These are phyloP conservation scores for Tulasnella sp. DNA, from an alignment of 768 basidiomycete species.

Conservation along the genomic window DNA sequence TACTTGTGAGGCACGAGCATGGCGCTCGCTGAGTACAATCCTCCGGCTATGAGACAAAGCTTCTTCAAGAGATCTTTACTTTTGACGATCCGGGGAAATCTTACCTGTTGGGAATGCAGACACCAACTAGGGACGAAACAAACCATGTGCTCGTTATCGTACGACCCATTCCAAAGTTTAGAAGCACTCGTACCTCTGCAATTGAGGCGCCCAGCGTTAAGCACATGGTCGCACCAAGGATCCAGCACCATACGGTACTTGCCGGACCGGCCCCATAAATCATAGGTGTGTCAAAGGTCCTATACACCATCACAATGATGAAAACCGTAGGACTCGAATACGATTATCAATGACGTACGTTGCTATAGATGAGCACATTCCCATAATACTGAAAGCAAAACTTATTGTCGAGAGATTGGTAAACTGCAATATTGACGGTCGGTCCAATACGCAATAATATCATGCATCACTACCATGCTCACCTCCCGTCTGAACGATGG, in stretches of 20 bases:
- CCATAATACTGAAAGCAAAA: constrained; percentile 18
- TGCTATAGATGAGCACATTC: constrained; percentile 18
- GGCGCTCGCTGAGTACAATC: constrained; percentile 20
- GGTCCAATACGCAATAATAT: not conserved
- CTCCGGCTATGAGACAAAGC: constrained; percentile 15
- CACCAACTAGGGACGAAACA: constrained; percentile 8
- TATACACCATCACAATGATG: not conserved
- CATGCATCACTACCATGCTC: not conserved
- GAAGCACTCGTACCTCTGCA: constrained; percentile 20
- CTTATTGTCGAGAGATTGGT: constrained; percentile 17
- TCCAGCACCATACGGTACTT: constrained; percentile 17
- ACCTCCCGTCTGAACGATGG: constrained; percentile 15
- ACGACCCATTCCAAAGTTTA: not conserved
- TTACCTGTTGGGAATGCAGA: constrained; percentile 20
- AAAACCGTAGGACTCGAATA: not conserved
- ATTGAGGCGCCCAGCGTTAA: constrained; percentile 22
- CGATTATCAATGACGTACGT: constrained; percentile 1
- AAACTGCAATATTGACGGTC: constrained; percentile 2
- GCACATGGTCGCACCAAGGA: constrained; percentile 20
- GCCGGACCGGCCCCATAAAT: constrained; percentile 12
- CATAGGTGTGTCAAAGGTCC: constrained; percentile 15
- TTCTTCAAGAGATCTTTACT: not conserved
- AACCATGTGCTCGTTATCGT: not conserved
- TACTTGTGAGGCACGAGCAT: constrained; percentile 13
- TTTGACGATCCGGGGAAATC: not conserved